Evolutionary conservation across 495 filamentous ascomycete species (phyloP).

Genomic region (Neurospora sp.): DNA sequence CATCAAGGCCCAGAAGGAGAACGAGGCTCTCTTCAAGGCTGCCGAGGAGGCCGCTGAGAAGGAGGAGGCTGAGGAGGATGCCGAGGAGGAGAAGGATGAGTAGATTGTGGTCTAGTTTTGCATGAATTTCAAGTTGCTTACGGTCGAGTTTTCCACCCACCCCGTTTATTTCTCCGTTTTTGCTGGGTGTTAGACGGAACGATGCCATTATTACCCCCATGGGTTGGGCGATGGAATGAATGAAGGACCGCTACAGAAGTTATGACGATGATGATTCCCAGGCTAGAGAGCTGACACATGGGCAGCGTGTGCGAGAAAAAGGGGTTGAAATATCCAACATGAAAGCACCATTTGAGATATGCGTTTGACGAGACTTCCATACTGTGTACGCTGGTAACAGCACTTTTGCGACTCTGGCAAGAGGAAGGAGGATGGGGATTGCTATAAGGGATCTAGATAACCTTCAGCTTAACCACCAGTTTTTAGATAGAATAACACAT

Average conservation of each 20-base stretch:
- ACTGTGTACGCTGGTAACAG: not conserved
- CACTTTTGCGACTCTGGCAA: not conserved
- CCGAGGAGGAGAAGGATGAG: conserved; percentile 19
- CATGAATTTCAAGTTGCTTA: not conserved
- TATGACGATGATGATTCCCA: not conserved
- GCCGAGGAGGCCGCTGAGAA: conserved; percentile 23
- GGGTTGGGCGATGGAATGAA: not conserved
- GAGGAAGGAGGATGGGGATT: not conserved
- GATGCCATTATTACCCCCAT: not conserved
- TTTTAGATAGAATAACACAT: not conserved
- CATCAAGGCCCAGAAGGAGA: conserved; percentile 95
- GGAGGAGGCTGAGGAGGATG: conserved; percentile 15
- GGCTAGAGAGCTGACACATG: not conserved
- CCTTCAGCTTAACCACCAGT: not conserved
- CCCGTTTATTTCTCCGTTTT: not conserved
- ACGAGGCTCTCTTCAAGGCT: conserved; percentile 69
- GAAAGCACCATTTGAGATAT: not conserved
- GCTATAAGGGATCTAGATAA: not conserved
- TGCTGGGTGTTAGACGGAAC: not conserved
- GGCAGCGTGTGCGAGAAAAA: not conserved
- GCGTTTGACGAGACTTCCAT: not conserved
- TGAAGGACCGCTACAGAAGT: not conserved
- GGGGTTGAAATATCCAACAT: not conserved
- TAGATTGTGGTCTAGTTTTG: not conserved
- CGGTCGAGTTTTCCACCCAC: not conserved